Conservation (phyloP, 1,284 basidiomycete species). For the Apiotrichum siamense region DNA sequence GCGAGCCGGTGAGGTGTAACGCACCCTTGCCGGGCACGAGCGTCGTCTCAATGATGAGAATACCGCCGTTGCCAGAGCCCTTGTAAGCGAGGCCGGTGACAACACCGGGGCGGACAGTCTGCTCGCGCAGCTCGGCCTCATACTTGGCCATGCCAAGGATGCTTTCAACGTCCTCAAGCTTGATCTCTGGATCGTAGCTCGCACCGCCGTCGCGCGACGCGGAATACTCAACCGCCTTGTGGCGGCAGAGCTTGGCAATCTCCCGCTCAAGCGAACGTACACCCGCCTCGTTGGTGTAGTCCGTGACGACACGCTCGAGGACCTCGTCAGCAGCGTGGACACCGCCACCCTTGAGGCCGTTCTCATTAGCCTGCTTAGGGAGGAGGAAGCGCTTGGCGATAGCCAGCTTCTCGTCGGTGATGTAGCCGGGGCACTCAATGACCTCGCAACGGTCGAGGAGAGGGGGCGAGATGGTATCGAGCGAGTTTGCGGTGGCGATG, state of each 20-base stretch:
- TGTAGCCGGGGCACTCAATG: slow-evolving; percentile 90
- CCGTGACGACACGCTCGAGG: slow-evolving; percentile 81
- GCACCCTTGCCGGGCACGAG: slow-evolving; percentile 35
- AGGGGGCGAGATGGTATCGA: slow-evolving; percentile 92
- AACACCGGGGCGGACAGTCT: slow-evolving; percentile 31
- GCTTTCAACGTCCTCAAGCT: slow-evolving; percentile 67
- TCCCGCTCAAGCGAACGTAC: slow-evolving; percentile 85
- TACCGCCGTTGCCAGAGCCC: slow-evolving; percentile 71
- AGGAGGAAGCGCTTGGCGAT: slow-evolving; percentile 86
- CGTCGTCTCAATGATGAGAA: slow-evolving; percentile 57
- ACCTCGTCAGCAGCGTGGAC: slow-evolving; percentile 65
- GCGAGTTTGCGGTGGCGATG: slow-evolving; percentile 75
- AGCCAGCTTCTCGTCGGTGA: slow-evolving; percentile 86
- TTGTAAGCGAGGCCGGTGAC: slow-evolving; percentile 41
- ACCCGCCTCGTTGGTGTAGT: slow-evolving; percentile 92
- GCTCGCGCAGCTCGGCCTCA: slow-evolving; percentile 59
- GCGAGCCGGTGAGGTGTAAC: slow-evolving; percentile 67
- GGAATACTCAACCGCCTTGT: slow-evolving; percentile 84
- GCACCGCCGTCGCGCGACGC: slow-evolving; percentile 21
- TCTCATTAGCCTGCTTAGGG: slow-evolving; percentile 86
- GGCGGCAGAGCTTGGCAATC: slow-evolving; percentile 75
- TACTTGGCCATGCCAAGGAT: slow-evolving; percentile 77
- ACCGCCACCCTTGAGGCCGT: slow-evolving; percentile 73
- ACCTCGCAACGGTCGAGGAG: slow-evolving; percentile 94
- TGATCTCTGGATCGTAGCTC: slow-evolving; percentile 60